Conservation (phyloP, 148 eudicot genomes). For the Fagopyrum esculentum region DNA sequence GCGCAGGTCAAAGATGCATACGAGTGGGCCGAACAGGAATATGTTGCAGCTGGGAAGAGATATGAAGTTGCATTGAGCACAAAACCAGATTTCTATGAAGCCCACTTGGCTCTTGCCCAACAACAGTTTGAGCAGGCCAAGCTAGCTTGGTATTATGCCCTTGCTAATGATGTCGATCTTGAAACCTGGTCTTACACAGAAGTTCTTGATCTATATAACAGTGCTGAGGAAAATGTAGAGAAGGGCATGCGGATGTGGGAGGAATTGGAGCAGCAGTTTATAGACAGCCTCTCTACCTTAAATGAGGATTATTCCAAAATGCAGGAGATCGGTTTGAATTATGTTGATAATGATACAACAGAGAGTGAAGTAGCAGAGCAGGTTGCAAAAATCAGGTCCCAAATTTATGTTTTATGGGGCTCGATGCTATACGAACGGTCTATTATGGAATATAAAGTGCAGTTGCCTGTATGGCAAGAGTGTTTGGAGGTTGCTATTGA, state of each 20-base stretch:
- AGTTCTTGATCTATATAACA: constrained; percentile 66
- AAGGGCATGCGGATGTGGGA: constrained; percentile 84
- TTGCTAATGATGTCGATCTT: constrained; percentile 44
- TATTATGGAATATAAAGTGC: constrained; percentile 76
- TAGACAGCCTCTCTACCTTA: constrained; percentile 26
- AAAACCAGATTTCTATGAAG: constrained; percentile 86
- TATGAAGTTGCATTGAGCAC: constrained; percentile 73
- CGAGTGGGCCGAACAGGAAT: constrained; percentile 79
- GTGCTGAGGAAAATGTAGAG: constrained; percentile 82
- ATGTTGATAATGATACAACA: constrained; percentile 36
- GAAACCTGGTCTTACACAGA: constrained; percentile 62
- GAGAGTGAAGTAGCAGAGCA: constrained; percentile 45
- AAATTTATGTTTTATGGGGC: constrained; percentile 79
- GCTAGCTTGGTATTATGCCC: constrained; percentile 76
- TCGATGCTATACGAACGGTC: constrained; percentile 90
- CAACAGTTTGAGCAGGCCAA: constrained; percentile 95
- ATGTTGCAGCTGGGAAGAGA: constrained; percentile 58
- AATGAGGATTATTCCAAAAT: constrained; percentile 26
- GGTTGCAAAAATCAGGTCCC: constrained; percentile 56
- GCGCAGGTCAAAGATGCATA: constrained; percentile 45
- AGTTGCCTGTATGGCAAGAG: constrained; percentile 88
- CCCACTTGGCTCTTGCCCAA: constrained; percentile 60
- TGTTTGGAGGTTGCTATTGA: constrained; percentile 85
- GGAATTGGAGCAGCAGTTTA: constrained; percentile 37
- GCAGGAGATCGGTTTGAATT: constrained; percentile 51